phyloP scores from a whole-genome alignment of 129 eudicot genomes.

The Saussurea involucrata region DNA sequence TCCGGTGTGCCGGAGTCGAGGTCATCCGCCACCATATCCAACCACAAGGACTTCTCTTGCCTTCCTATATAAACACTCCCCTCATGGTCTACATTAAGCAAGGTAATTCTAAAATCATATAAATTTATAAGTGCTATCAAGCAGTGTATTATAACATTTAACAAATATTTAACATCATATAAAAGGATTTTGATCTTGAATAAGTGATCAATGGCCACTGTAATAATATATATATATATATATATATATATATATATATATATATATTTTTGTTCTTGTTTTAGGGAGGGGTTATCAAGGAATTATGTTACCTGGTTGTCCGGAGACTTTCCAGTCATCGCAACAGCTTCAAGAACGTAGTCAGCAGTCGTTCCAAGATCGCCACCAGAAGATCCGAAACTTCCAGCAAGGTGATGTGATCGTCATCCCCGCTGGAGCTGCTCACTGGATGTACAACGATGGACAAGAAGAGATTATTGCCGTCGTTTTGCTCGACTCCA shows the following conservation, averaged over 20 bases:
- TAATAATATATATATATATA: no score
- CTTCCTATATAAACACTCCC: slow-evolving; percentile 61
- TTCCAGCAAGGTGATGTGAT: slow-evolving; percentile 59
- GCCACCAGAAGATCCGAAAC: slow-evolving; percentile 67
- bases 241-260: no score
- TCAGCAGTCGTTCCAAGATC: slow-evolving; percentile 40
- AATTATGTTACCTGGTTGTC: slow-evolving; percentile 54
- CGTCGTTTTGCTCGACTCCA: slow-evolving; percentile 44
- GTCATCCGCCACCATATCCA: slow-evolving; percentile 44
- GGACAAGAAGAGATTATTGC: slow-evolving; percentile 53
- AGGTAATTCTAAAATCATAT: slow-evolving; percentile 33
- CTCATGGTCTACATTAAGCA: slow-evolving; percentile 40
- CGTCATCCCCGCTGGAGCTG: slow-evolving; percentile 63
- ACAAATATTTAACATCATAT: no score
- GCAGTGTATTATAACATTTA: no score
- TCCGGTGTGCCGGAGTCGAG: slow-evolving; percentile 68
- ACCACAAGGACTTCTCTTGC: slow-evolving; percentile 56
- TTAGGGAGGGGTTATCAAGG: slow-evolving; percentile 67
- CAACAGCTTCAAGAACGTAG: slow-evolving; percentile 29
- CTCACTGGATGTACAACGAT: slow-evolving; percentile 70
- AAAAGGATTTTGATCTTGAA: not conserved
- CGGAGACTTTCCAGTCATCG: slow-evolving; percentile 66
- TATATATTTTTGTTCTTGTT: not conserved
- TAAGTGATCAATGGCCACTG: no score
- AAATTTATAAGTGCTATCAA: no score